A percentile compares a stretch with the other conserved stretches of the same genome.
Evolutionary conservation across 1,284 basidiomycete species (phyloP).

Genomic region (Moesziomyces aphidis): DNA sequence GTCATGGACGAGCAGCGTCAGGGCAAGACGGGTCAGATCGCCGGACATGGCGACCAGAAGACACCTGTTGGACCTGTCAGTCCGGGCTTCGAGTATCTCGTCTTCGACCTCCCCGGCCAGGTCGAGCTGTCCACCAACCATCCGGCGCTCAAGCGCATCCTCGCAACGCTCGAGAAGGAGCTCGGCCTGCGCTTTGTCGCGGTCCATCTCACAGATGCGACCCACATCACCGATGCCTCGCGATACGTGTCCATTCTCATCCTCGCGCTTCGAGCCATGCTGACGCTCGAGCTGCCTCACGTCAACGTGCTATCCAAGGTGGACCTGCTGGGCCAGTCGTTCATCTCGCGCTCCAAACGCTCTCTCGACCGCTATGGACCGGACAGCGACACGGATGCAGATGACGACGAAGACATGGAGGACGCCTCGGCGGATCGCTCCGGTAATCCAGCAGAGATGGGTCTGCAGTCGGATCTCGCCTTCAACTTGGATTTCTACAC

Average conservation of each 20-base stretch:
- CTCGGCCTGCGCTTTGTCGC: constrained; percentile 82
- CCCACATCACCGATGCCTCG: constrained; percentile 93
- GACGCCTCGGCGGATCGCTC: background rate
- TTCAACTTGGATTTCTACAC: constrained; percentile 99
- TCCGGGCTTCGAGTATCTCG: constrained; percentile 75
- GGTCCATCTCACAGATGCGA: constrained; percentile 94
- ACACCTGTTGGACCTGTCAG: constrained; percentile 31
- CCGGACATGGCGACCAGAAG: constrained; percentile 18
- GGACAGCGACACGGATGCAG: constrained; percentile 21
- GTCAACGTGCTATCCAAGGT: constrained; percentile 97
- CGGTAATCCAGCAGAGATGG: constrained; percentile 13
- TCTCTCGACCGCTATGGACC: constrained; percentile 27
- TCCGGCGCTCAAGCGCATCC: constrained; percentile 72
- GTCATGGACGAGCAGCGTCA: constrained; percentile 48
- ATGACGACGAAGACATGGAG: constrained; percentile 10
- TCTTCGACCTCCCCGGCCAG: constrained; percentile 97
- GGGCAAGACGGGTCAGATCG: constrained; percentile 32
- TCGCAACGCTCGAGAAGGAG: constrained; percentile 81
- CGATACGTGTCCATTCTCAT: constrained; percentile 95
- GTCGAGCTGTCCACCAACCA: constrained; percentile 98
- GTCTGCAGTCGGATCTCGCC: constrained; percentile 69
- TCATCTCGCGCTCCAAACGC: constrained; percentile 23
- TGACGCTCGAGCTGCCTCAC: constrained; percentile 97
- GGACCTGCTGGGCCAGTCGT: constrained; percentile 76
- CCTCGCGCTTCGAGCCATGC: constrained; percentile 92